phyloP scores from a whole-genome alignment of 1,284 basidiomycete species.

The Pseudozyma hubeiensis region DNA sequence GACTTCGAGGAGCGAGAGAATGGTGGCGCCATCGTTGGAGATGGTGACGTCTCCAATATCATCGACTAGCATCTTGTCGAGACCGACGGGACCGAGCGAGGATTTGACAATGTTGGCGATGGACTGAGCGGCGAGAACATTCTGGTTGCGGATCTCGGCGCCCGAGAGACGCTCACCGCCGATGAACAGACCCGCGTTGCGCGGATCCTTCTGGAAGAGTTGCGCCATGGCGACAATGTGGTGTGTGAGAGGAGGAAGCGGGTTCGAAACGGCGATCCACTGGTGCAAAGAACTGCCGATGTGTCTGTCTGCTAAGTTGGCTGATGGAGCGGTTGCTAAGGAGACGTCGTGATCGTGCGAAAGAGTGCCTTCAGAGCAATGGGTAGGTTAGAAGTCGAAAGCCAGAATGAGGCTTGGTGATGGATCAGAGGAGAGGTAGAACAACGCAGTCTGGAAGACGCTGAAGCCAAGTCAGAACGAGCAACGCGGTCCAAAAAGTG shows the following conservation, averaged over 20 bases:
- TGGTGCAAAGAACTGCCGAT: not conserved
- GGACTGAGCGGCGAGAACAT: conserved; percentile 90
- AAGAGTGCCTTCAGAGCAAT: too few relatives aligned
- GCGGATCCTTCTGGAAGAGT: conserved; percentile 67
- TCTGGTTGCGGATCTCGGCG: conserved; percentile 93
- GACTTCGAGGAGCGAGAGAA: conserved; percentile 89
- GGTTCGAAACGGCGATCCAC: not conserved
- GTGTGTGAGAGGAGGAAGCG: not conserved
- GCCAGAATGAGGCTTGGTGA: not conserved
- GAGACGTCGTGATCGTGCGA: too few relatives aligned
- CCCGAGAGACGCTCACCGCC: conserved; percentile 93
- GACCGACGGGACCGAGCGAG: conserved; percentile 87
- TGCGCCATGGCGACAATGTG: conserved; percentile 58
- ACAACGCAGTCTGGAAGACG: conserved; percentile 5
- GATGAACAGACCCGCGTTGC: conserved; percentile 75
- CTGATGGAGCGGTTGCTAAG: too few relatives aligned
- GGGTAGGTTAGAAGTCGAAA: too few relatives aligned
- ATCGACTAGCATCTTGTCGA: conserved; percentile 84
- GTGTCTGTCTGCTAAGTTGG: not conserved
- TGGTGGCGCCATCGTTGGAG: conserved; percentile 99
- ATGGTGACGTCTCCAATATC: conserved; percentile 99
- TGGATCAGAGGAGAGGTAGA: not conserved
- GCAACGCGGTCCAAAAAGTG: conserved; percentile 17
- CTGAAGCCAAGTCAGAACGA: conserved; percentile 5
- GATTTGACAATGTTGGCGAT: conserved; percentile 99